These are phyloP conservation scores for Pseudisothecium myosuroides DNA, from an alignment of 225 moss, liverwort and hornwort species.

Conservation along the genomic window DNA sequence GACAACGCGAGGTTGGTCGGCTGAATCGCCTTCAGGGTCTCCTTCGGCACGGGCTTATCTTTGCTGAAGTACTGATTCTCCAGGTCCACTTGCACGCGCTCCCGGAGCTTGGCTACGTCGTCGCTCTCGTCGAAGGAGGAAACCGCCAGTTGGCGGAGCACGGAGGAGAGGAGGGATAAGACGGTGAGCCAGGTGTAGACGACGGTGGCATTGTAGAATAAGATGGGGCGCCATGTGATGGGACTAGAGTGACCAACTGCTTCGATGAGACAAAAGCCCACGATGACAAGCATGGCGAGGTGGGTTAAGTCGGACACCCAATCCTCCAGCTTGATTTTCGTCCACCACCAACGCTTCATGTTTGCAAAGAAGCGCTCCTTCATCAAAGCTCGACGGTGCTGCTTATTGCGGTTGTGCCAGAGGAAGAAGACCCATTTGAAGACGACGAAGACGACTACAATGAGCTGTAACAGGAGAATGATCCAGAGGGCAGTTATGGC, in stretches of 20 bases:
- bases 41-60: neutral
- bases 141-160: neutral
- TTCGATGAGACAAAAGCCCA: neutral
- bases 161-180: neutral
- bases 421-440: neutral
- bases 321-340: neutral
- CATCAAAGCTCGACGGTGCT: neutral
- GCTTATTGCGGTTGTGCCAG: too few relatives aligned
- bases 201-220: conserved; percentile 5
- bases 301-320: neutral
- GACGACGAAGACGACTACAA: neutral
- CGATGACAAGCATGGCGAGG: neutral
- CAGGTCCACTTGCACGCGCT: neutral
- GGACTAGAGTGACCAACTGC: conserved; percentile 11
- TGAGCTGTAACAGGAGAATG: neutral
- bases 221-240: neutral
- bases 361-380: neutral
- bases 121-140: conserved; percentile 1
- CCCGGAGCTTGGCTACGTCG: neutral
- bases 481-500: neutral
- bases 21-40: neutral
- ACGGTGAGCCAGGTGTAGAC: neutral
- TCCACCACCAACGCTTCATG: conserved; percentile 1
- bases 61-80: neutral
- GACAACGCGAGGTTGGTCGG: neutral